These are phyloP conservation scores for Perilla frutescens DNA, from an alignment of 257 asterid genomes.

Conservation along the genomic window DNA sequence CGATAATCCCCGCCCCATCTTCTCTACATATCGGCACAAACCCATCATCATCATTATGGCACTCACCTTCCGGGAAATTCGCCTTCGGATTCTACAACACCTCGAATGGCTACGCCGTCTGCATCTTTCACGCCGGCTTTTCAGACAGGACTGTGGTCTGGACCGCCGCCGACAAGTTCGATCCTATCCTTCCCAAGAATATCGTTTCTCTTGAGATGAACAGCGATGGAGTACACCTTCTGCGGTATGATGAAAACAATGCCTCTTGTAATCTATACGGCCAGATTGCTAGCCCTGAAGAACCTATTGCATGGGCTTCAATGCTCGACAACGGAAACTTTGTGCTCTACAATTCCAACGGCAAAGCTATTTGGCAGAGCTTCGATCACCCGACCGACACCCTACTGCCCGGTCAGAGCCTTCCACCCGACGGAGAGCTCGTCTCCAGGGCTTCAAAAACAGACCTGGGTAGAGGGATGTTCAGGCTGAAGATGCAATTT, in stretches of 20 bases:
- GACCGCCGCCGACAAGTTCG: conserved; percentile 31
- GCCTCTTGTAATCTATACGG: background rate
- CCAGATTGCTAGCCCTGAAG: background rate
- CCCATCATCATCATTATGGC: background rate
- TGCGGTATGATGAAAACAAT: no score
- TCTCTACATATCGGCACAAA: background rate
- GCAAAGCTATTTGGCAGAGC: background rate
- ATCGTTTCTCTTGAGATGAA: background rate
- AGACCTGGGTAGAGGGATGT: background rate
- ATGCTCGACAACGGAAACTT: conserved; percentile 22
- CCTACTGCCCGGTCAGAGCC: conserved; percentile 20
- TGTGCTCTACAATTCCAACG: background rate
- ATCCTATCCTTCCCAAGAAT: conserved; percentile 30
- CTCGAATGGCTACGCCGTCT: background rate
- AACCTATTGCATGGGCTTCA: background rate
- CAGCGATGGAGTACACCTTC: no score
- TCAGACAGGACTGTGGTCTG: conserved; percentile 32
- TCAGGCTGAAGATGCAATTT: background rate
- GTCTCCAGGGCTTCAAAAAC: background rate
- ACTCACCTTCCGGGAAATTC: background rate
- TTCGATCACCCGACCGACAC: background rate
- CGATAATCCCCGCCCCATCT: background rate
- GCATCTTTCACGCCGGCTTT: background rate
- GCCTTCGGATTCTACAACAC: conserved; percentile 22
- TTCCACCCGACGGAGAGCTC: background rate